These are phyloP conservation scores for Usnea hakonensis DNA, from an alignment of 495 filamentous ascomycete genomes.

Conservation along the genomic window DNA sequence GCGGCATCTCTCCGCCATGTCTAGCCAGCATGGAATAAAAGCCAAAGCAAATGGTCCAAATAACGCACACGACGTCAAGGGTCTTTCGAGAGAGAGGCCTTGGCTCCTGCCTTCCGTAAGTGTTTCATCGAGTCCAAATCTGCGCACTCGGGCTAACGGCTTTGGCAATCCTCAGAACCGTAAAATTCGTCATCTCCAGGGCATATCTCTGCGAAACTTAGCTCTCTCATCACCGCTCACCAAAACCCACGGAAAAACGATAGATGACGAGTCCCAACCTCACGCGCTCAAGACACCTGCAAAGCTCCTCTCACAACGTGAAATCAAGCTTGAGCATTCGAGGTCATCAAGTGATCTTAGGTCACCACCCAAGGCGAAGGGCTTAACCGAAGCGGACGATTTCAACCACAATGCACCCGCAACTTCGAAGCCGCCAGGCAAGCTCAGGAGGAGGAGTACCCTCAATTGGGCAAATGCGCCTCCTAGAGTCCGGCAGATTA, in stretches of 20 bases:
- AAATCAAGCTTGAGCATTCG: constrained; percentile 57
- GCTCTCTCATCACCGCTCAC: constrained; percentile 45
- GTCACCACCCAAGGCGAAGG: constrained; percentile 21
- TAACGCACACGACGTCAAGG: constrained; percentile 15
- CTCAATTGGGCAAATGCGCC: constrained; percentile 59
- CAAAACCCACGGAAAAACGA: constrained; percentile 59
- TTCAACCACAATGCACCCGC: constrained; percentile 16
- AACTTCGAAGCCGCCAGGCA: constrained; percentile 25
- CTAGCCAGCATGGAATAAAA: constrained; percentile 8
- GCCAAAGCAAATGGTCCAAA: constrained; percentile 4
- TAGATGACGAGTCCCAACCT: constrained; percentile 76
- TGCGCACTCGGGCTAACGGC: constrained; percentile 16
- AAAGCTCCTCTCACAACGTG: constrained; percentile 57
- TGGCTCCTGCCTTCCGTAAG: constrained; percentile 46
- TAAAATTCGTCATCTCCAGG: constrained; percentile 79
- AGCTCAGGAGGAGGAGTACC: constrained; percentile 57
- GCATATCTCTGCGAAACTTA: constrained; percentile 81
- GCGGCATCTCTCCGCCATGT: constrained; percentile 13
- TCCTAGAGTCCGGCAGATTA: constrained; percentile 62
- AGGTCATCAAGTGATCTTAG: constrained; percentile 65
- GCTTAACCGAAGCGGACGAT: constrained; percentile 2
- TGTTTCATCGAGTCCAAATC: constrained; percentile 13
- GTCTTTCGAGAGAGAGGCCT: constrained; percentile 34
- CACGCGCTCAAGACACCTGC: constrained; percentile 57
- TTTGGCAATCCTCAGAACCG: constrained; percentile 53